phyloP scores from a whole-genome alignment of 129 eudicot species.

The Tagetes erecta region DNA sequence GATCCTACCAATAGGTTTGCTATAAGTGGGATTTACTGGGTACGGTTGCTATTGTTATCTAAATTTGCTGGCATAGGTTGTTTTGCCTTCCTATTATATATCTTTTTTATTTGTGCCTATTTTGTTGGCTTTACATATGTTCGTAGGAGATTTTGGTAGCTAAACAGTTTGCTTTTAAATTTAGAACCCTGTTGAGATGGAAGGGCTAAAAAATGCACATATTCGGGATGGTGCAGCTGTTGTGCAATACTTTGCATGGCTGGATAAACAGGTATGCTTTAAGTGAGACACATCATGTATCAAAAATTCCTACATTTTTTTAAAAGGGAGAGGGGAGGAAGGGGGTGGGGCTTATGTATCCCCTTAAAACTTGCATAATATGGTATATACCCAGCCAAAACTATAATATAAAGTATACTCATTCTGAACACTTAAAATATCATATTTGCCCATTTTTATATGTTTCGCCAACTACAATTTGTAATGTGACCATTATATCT shows the following conservation, averaged over 20 bases:
- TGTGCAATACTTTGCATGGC: slow-evolving; percentile 93
- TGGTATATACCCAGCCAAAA: too few relatives aligned
- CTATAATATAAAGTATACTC: too few relatives aligned
- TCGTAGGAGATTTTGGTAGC: slow-evolving; percentile 15
- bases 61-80: background rate
- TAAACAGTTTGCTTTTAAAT: slow-evolving; percentile 8
- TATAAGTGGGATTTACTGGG: too few relatives aligned
- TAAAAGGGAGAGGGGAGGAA: background rate
- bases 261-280: slow-evolving; percentile 77
- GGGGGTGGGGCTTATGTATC: too few relatives aligned
- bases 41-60: background rate
- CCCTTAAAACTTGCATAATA: too few relatives aligned
- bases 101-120: background rate
- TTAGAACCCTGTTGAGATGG: slow-evolving; percentile 87
- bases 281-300: background rate
- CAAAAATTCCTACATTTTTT: background rate
- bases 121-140: background rate
- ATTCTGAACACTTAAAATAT: too few relatives aligned
- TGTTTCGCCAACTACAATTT: too few relatives aligned
- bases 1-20: too few relatives aligned
- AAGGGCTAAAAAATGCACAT: slow-evolving; percentile 89
- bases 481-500: too few relatives aligned
- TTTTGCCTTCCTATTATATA: background rate
- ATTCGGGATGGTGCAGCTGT: slow-evolving; percentile 98
- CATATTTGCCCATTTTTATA: too few relatives aligned